These are phyloP conservation scores for Shiraia sp. DNA, from an alignment of 2,329 filamentous ascomycete genomes.

Conservation along the genomic window DNA sequence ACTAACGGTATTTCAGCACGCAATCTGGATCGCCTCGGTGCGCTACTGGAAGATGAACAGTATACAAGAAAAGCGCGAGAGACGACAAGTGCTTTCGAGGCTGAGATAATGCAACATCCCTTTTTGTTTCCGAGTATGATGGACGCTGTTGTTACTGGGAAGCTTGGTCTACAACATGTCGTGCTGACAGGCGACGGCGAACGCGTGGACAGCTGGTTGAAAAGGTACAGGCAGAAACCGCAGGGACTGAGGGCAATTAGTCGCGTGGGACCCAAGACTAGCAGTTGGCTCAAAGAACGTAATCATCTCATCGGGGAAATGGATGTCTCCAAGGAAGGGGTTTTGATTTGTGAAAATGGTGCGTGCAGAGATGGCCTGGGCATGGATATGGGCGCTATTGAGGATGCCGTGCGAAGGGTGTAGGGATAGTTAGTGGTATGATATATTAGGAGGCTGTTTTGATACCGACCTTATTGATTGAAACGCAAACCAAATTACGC, in stretches of 20 bases:
- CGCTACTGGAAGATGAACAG: constrained; percentile 66
- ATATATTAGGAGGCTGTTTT: background rate
- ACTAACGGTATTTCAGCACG: constrained; percentile 85
- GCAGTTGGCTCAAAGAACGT: constrained; percentile 55
- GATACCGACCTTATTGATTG: too few relatives aligned
- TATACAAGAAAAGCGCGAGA: constrained; percentile 70
- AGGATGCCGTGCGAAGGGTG: constrained; percentile 18
- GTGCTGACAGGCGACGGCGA: constrained; percentile 58
- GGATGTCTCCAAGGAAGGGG: constrained; percentile 41
- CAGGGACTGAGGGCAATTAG: constrained; percentile 37
- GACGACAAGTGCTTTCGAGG: constrained; percentile 83
- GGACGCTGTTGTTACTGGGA: constrained; percentile 72
- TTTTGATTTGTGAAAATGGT: constrained; percentile 45
- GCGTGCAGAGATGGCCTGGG: constrained; percentile 50
- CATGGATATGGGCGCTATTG: constrained; percentile 35
- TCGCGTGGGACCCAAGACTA: constrained; percentile 37
- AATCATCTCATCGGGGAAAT: constrained; percentile 53
- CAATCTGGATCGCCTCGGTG: constrained; percentile 82
- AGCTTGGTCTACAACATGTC: constrained; percentile 68
- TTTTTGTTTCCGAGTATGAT: constrained; percentile 87
- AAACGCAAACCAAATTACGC: background rate
- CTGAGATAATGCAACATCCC: constrained; percentile 89
- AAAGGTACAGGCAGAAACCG: constrained; percentile 47
- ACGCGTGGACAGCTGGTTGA: constrained; percentile 47
- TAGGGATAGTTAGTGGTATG: background rate